Conservation (phyloP, 352 stramenopile species). For the Globisporangium barbulae region DNA sequence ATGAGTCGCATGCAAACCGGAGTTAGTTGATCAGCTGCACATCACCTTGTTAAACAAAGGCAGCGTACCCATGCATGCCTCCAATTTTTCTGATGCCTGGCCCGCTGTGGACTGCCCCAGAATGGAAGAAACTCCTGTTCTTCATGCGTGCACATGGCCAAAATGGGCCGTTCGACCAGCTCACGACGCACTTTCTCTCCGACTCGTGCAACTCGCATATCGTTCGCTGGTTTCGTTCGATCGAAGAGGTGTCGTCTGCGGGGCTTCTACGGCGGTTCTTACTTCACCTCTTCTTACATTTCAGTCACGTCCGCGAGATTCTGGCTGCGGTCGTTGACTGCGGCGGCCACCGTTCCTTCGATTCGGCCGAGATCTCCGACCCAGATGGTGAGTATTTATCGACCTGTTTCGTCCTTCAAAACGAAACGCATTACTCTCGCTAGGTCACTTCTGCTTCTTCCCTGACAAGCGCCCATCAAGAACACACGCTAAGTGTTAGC, state of each 20-base stretch:
- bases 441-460: neutral
- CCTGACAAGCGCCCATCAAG: neutral
- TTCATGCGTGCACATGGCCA: neutral
- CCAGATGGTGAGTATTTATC: no score
- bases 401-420: no score
- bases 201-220: neutral
- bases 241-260: neutral
- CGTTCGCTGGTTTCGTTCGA: neutral
- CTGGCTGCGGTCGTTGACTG: neutral
- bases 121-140: neutral
- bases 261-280: neutral
- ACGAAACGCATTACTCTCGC: neutral
- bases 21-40: no score
- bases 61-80: neutral
- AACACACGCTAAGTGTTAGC: neutral
- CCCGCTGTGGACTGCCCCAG: no score
- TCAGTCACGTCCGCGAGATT: neutral
- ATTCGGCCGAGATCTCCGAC: neutral
- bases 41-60: no score
- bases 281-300: neutral
- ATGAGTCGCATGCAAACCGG: no score
- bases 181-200: neutral
- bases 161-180: neutral
- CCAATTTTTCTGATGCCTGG: neutral
- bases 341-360: no score